A percentile compares a stretch with the other conserved stretches of the same genome.
Conservation (phyloP, 441 rosid species). For the Pelargonium australe region DNA sequence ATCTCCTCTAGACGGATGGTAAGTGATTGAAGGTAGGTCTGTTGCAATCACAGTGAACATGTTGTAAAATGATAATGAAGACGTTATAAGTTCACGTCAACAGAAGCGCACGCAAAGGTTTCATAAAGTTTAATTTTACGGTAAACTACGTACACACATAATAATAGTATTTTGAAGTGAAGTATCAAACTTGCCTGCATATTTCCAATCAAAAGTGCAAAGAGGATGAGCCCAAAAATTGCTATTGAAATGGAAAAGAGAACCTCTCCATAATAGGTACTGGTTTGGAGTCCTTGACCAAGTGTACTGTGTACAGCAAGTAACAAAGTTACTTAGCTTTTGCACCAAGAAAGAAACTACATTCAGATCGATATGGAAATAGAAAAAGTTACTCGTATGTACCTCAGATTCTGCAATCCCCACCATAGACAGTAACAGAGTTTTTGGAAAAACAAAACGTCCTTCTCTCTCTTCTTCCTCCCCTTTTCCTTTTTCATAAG, state of each 20-base stretch:
- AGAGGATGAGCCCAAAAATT: constrained; percentile 73
- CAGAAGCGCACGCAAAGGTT: too few species aligned
- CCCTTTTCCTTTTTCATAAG: constrained; percentile 15
- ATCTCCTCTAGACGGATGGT: constrained; percentile 87
- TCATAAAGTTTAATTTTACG: too few species aligned
- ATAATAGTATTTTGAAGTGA: neutral
- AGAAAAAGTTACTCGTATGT: neutral
- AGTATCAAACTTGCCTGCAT: constrained; percentile 52
- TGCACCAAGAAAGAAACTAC: too few species aligned
- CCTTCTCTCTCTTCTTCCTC: neutral
- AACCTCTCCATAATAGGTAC: constrained; percentile 65
- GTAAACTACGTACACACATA: too few species aligned
- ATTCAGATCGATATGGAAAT: too few species aligned
- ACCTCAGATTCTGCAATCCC: constrained; percentile 94
- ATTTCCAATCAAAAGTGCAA: constrained; percentile 81
- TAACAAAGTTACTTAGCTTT: neutral
- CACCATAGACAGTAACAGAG: constrained; percentile 88
- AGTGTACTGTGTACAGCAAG: constrained; percentile 43
- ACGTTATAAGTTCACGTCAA: too few species aligned
- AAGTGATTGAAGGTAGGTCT: constrained; percentile 85
- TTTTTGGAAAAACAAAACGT: constrained; percentile 38
- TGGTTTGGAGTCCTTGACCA: constrained; percentile 84
- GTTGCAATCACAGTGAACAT: constrained; percentile 27
- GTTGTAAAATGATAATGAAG: neutral
- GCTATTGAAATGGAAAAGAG: constrained; percentile 76